phyloP scores from a whole-genome alignment of 139 green algal genomes.

The Microglena sp. region DNA sequence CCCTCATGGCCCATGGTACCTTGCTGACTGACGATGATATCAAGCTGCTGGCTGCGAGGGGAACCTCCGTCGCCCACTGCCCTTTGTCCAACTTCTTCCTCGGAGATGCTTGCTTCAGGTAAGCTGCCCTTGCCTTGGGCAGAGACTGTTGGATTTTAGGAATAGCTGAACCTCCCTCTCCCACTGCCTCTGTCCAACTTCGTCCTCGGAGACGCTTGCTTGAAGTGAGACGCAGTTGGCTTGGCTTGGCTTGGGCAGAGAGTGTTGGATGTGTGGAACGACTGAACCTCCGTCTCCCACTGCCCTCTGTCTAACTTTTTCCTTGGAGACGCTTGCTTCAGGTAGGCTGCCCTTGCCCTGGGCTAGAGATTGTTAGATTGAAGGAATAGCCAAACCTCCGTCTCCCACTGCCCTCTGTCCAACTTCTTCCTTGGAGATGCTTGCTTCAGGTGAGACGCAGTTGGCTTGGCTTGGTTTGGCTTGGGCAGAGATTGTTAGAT shows the following conservation, averaged over 20 bases:
- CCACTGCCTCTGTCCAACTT: slow-evolving; percentile 24
- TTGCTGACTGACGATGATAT: slow-evolving; percentile 44
- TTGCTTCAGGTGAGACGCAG: slow-evolving; percentile 26
- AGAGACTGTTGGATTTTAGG: too few species aligned
- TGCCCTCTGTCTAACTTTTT: slow-evolving; percentile 66
- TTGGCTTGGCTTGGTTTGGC: too few species aligned
- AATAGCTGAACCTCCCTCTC: too few species aligned
- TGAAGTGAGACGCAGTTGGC: too few species aligned
- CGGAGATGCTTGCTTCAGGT: slow-evolving; percentile 39
- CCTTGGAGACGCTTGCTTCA: slow-evolving; percentile 43
- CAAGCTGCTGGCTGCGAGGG: slow-evolving; percentile 23
- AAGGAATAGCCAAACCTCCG: too few species aligned
- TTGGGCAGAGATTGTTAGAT: too few species aligned
- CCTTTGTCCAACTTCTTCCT: slow-evolving; percentile 63
- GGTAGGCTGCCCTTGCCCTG: too few species aligned
- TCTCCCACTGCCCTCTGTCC: slow-evolving; percentile 51
- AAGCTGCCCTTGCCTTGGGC: too few species aligned
- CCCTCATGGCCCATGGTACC: slow-evolving; percentile 41
- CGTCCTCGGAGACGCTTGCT: too few species aligned
- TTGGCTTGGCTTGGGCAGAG: too few species aligned
- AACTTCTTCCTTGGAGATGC: slow-evolving; percentile 57
- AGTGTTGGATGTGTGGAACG: too few species aligned
- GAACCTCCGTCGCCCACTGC: slow-evolving; percentile 50
- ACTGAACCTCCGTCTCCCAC: slow-evolving; percentile 43
- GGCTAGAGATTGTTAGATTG: too few species aligned